phyloP scores from a whole-genome alignment of 768 basidiomycete species.

The Leucogyrophana mollusca region DNA sequence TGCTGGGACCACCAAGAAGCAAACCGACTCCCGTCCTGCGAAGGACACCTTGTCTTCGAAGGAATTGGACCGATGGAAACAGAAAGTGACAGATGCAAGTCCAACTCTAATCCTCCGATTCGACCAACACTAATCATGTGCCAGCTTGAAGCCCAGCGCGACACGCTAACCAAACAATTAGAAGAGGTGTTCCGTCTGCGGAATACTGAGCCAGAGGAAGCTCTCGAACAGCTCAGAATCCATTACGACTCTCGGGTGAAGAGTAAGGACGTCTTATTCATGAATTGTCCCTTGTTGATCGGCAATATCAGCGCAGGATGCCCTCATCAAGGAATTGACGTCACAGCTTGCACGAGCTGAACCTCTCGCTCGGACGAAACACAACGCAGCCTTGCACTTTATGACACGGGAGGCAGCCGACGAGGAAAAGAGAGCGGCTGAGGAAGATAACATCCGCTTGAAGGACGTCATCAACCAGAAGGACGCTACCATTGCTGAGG shows the following conservation, averaged over 20 bases:
- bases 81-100: constrained; percentile 25
- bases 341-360: constrained; percentile 53
- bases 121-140: neutral
- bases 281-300: constrained; percentile 7
- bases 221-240: constrained; percentile 44
- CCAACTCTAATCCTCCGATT: neutral
- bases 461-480: constrained; percentile 43
- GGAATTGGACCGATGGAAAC: constrained; percentile 31
- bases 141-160: constrained; percentile 39
- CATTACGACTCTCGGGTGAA: constrained; percentile 52
- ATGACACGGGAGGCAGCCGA: constrained; percentile 74
- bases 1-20: constrained; percentile 11
- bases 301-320: constrained; percentile 49
- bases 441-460: constrained; percentile 46
- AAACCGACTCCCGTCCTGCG: constrained; percentile 7
- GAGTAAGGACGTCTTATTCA: constrained; percentile 37
- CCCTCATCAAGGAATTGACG: constrained; percentile 53
- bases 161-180: constrained; percentile 50
- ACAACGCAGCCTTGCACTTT: constrained; percentile 56
- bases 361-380: constrained; percentile 49
- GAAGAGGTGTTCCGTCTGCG: constrained; percentile 59
- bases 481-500: constrained; percentile 38
- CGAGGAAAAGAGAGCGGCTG: constrained; percentile 55
- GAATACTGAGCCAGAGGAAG: constrained; percentile 63
- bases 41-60: constrained; percentile 10